These are phyloP conservation scores for Tolypocladium ophioglossoides DNA, from an alignment of 2,329 filamentous ascomycete species.

Conservation along the genomic window DNA sequence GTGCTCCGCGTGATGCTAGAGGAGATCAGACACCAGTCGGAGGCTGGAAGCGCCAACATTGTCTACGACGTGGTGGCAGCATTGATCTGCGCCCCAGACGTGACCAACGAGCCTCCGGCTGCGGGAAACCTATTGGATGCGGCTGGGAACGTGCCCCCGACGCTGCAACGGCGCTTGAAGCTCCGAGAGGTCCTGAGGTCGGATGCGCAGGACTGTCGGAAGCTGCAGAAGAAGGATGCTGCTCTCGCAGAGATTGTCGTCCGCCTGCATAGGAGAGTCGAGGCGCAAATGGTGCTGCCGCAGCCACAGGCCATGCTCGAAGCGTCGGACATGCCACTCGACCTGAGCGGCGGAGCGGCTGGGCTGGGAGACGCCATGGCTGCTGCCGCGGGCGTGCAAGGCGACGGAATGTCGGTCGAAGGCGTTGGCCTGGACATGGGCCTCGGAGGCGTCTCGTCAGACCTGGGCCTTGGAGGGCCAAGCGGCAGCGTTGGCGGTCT, in stretches of 20 bases:
- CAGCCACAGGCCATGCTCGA: slow-evolving; percentile 31
- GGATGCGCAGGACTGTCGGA: slow-evolving; percentile 47
- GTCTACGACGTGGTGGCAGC: slow-evolving; percentile 60
- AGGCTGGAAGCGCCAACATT: slow-evolving; percentile 45
- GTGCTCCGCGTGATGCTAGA: slow-evolving; percentile 54
- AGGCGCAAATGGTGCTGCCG: slow-evolving; percentile 47
- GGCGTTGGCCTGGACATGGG: slow-evolving; percentile 34
- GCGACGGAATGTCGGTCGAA: slow-evolving; percentile 29
- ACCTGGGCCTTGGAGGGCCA: slow-evolving; percentile 24
- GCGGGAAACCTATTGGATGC: slow-evolving; percentile 20
- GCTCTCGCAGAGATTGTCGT: slow-evolving; percentile 50
- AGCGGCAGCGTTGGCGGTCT: slow-evolving; percentile 21
- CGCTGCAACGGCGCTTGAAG: slow-evolving; percentile 38
- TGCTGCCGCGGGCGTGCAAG: slow-evolving; percentile 28
- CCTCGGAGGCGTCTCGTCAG: slow-evolving; percentile 25
- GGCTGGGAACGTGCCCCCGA: slow-evolving; percentile 22
- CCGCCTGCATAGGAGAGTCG: slow-evolving; percentile 52
- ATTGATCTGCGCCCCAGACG: slow-evolving; percentile 58
- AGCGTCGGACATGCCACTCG: slow-evolving; percentile 28
- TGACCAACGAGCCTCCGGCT: slow-evolving; percentile 30
- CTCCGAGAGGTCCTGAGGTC: slow-evolving; percentile 49
- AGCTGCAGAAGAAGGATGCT: slow-evolving; percentile 44
- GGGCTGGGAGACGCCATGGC: slow-evolving; percentile 31
- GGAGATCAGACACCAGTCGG: slow-evolving; percentile 53
- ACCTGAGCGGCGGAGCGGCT: slow-evolving; percentile 25